Percentiles rank a stretch among this genome's conserved stretches.
Conservation (phyloP, 139 green algal genomes). For the Marvania coccoides region DNA sequence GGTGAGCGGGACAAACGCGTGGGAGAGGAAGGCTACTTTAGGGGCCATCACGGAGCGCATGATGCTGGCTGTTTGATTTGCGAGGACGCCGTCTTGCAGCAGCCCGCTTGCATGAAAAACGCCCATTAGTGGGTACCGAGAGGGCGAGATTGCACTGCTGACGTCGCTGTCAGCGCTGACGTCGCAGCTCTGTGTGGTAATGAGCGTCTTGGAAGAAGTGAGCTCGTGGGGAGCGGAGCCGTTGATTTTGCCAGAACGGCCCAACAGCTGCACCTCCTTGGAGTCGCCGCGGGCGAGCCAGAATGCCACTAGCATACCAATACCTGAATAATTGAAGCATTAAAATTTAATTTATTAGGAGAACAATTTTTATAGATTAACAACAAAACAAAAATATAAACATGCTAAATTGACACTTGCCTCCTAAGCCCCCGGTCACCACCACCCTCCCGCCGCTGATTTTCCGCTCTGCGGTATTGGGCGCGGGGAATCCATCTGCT, state of each 20-base stretch:
- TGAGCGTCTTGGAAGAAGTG: too few relatives aligned
- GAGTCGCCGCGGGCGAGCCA: neutral
- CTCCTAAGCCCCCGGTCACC: neutral
- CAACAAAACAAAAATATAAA: neutral
- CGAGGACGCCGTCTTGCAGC: constrained; percentile 53
- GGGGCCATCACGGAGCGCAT: constrained; percentile 19
- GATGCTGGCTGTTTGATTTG: constrained; percentile 29
- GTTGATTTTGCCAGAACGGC: too few relatives aligned
- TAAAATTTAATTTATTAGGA: too few relatives aligned
- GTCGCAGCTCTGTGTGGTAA: too few relatives aligned
- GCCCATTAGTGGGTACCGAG: neutral
- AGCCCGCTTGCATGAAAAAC: constrained; percentile 59
- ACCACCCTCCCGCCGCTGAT: neutral
- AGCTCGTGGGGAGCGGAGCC: too few relatives aligned
- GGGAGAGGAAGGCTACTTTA: constrained; percentile 13
- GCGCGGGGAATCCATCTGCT: neutral
- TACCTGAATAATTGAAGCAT: neutral
- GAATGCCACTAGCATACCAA: neutral
- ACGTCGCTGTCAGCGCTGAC: too few relatives aligned
- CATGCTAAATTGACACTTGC: neutral
- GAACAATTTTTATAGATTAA: too few relatives aligned
- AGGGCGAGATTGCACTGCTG: too few relatives aligned
- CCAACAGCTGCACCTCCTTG: neutral
- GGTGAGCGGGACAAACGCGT: neutral
- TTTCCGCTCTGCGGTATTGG: neutral